phyloP scores from a whole-genome alignment of 2,329 filamentous ascomycete species.

The Graphiopsis chlorocephala region DNA sequence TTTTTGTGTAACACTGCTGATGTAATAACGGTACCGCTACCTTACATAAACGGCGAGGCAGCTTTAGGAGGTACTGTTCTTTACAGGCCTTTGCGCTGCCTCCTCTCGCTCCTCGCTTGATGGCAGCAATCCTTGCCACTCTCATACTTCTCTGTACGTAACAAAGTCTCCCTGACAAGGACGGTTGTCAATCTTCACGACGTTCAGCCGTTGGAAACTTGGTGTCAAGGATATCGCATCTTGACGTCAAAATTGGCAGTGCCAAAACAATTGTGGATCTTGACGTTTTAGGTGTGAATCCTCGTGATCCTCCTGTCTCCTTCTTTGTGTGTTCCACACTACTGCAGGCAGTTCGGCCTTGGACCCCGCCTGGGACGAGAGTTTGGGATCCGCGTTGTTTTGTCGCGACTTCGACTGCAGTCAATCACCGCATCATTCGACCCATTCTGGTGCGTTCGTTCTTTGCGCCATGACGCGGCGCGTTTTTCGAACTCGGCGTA shows the following conservation, averaged over 20 bases:
- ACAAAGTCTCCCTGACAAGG: not conserved
- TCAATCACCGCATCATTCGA: too few species aligned
- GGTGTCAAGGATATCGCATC: not conserved
- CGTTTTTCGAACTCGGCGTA: too few species aligned
- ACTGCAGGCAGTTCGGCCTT: not conserved
- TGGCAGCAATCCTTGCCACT: not conserved
- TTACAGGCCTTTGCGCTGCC: not conserved
- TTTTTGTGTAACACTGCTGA: not conserved
- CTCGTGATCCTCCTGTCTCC: not conserved
- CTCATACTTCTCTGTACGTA: not conserved
- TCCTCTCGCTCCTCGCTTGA: not conserved
- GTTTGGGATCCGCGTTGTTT: too few species aligned
- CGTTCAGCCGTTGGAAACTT: not conserved
- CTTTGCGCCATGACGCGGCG: too few species aligned
- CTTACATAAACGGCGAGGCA: not conserved
- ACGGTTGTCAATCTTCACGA: not conserved
- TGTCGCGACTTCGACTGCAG: too few species aligned
- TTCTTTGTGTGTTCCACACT: not conserved
- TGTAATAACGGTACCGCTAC: not conserved
- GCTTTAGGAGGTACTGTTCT: not conserved
- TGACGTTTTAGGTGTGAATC: not conserved
- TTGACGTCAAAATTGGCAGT: slow-evolving; percentile 3
- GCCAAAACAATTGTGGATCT: not conserved
- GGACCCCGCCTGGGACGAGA: not conserved
- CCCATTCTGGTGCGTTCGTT: not conserved